phyloP scores from a whole-genome alignment of 2,329 filamentous ascomycete species.

The Endoconidiophora laricicola region DNA sequence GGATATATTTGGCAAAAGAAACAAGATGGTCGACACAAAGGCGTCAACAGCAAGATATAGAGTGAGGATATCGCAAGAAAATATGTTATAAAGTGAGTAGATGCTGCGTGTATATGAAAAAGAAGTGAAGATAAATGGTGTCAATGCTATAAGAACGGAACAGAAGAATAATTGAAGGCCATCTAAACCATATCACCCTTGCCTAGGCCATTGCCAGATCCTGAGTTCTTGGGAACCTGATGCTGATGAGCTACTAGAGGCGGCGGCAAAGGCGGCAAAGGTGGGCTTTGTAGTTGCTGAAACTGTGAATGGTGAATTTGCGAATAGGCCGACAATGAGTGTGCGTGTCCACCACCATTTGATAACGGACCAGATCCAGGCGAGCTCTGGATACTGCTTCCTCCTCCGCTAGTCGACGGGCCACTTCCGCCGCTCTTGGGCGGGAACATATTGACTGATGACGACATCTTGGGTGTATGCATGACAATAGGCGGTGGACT shows the following conservation, averaged over 20 bases:
- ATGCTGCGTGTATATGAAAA: not conserved
- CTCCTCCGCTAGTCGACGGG: too few species aligned
- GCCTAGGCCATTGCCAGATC: not conserved
- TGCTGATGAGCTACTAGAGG: not conserved
- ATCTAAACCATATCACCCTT: conserved; percentile 6
- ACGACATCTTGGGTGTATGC: conserved; percentile 25
- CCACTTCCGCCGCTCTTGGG: conserved; percentile 14
- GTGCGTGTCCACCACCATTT: too few species aligned
- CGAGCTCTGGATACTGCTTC: too few species aligned
- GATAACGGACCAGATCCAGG: too few species aligned
- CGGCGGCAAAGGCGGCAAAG: conserved; percentile 2
- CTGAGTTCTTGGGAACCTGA: not conserved
- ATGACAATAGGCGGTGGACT: conserved; percentile 1
- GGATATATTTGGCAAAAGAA: too few species aligned
- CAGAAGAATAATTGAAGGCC: too few species aligned
- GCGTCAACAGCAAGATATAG: not conserved
- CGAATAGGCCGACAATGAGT: too few species aligned
- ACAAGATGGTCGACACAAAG: too few species aligned
- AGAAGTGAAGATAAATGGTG: too few species aligned
- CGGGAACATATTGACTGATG: conserved; percentile 19
- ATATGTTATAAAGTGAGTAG: not conserved
- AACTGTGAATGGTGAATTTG: too few species aligned
- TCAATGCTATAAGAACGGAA: too few species aligned
- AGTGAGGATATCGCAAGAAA: not conserved
- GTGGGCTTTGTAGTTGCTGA: not conserved